Evolutionary conservation across 768 basidiomycete genomes (phyloP), one percentile per base, ranked within the genome.

Genomic region (Kwoniella heveanensis): DNA sequence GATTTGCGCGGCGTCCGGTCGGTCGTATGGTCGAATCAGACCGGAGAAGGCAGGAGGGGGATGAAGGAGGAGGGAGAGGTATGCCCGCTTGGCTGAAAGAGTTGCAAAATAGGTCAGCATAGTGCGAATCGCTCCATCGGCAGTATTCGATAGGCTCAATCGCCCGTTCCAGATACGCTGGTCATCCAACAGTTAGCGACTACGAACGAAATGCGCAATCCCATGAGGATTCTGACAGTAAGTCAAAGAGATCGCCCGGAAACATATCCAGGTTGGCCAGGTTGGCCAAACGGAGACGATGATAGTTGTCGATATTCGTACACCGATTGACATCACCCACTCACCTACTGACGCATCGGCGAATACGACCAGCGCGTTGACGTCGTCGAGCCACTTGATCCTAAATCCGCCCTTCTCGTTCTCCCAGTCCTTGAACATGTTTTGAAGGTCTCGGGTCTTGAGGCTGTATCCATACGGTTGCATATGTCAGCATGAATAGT

Each of bases 331-430:
- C n/a, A n/a, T n/a, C n/a, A n/a, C 46, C n/a, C 54, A 85, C 94
- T 84, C 77, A 97, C 96, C 95, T 48, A 89, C 84, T 52, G 85
- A 83, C 60, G 96, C 87, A 81, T 98, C 96, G 67, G 86, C 85
- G 78, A 99, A 99, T 59, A 99, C 96, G 70, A 96, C 89, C 72
- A 94, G 83, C 44, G 95, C 89, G 77, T 90, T 94, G 37, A 91
- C 92, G 81, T 99, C 96, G 80, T 99, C 94, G 72, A 87, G 86
- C 96, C 96, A 99, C 80, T 99, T 99, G 79, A 99, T 94, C 85
- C 94, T 92, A 84, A 95, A 96, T 24, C 96, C 96, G 27, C 95
- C 96, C 60, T 84, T 86, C 56, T 88, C 83, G 64, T 82, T 84
- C 73, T 96, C 92, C 85, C 89, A 98, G 49, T 93, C 92, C 54